Evolutionary conservation across 225 moss, liverwort and hornwort species (phyloP), one percentile per base, ranked within the genome.

Genomic region (Climacium dendroides): DNA sequence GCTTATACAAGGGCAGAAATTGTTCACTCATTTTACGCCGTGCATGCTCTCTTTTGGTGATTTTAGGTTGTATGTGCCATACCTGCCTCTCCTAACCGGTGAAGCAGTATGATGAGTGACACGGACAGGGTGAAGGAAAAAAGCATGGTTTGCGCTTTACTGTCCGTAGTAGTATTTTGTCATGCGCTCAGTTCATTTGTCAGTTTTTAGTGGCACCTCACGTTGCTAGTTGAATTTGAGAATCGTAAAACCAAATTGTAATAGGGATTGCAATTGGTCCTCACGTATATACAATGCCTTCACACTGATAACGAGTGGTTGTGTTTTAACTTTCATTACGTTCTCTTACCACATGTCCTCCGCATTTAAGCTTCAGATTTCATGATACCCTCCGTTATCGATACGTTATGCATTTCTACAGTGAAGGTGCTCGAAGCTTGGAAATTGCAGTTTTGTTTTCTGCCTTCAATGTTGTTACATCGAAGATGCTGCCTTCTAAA

Each of bases 321-420:
- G 7, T 20, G 4, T 7, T 32, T 13, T 4, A 19, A 5, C 3
- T 20, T 32, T 7, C 30, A 12, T 13, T 19, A 7, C 0, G 7
- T 11, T 7, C 2, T 19, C 1, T n/a, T 11, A 19, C 18, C 29
- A 30, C 5, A 30, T 10, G 0, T 47, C 5, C 18, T 47, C 29
- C 2, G 11, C 47, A 19, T 47, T 19, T 3, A 0, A 4, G 4
- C 2, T 19, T 7, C 19, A 6, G 19, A 72, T 10, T 25, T 5
- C 3, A 26, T 70, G 5, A 26, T 26, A 15, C 0, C 5, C 5
- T 43, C 2, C 2, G 0, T 37, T 26, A 3, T 4, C 11, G 10
- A 6, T 18, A 10, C 13, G 1, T 0, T 6, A 6, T 2, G 3
- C 0, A 3, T 3, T 16, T 6, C 17, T 6, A 3, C 45, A 29